Percentiles rank a stretch among this genome's conserved stretches.
phyloP scores from a whole-genome alignment of 495 filamentous ascomycete genomes.

The Lophium mytilinum region DNA sequence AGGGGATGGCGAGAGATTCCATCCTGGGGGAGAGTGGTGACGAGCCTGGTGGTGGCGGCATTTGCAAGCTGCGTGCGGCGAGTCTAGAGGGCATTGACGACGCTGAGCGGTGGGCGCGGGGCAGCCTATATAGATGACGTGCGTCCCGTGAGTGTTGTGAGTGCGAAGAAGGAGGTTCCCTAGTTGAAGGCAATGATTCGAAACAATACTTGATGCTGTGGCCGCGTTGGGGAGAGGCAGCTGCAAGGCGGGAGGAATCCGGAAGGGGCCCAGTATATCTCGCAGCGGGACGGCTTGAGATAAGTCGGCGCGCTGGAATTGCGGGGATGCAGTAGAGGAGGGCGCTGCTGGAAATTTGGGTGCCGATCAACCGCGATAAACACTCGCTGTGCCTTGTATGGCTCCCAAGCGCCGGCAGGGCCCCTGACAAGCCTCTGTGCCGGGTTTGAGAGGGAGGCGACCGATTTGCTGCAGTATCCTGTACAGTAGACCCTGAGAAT shows the following conservation, averaged over 20 bases:
- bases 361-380: conserved; percentile 14
- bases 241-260: neutral
- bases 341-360: neutral
- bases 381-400: neutral
- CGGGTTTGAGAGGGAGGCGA: neutral
- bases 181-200: no score
- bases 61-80: neutral
- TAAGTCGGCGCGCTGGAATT: neutral
- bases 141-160: no score
- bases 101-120: no score
- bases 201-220: no score
- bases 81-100: neutral
- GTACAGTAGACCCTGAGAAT: neutral
- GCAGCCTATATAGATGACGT: no score
- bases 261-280: conserved; percentile 12
- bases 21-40: conserved; percentile 21
- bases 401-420: neutral
- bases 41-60: conserved; percentile 1
- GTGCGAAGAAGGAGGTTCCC: no score
- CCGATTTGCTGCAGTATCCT: neutral
- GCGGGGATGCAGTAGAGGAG: neutral
- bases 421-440: neutral
- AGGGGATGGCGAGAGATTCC: conserved; percentile 21
- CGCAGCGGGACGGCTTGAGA: conserved; percentile 11
- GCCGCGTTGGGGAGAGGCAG: neutral